Percentiles rank a stretch among this genome's conserved stretches.
Evolutionary conservation across 2,329 filamentous ascomycete species (phyloP).

Genomic region (Pleochaeta shiraiana): DNA sequence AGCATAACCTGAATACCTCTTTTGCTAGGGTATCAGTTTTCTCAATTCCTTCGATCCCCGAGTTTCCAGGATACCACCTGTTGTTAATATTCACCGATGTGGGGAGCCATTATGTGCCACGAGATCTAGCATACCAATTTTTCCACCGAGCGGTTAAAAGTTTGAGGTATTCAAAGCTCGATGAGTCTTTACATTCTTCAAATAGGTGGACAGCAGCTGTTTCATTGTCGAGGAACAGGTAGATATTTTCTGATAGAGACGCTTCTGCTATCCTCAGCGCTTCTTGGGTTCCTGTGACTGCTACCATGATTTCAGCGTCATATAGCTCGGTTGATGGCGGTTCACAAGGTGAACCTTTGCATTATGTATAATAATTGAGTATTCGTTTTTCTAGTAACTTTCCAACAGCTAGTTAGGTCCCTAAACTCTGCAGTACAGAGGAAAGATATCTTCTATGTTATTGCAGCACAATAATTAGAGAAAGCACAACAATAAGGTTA

Average conservation of each 20-base stretch:
- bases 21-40: neutral
- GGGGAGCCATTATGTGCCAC: neutral
- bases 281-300: neutral
- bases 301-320: neutral
- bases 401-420: too few relatives aligned
- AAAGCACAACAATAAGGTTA: too few relatives aligned
- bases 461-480: too few relatives aligned
- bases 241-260: neutral
- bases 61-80: neutral
- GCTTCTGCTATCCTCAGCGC: neutral
- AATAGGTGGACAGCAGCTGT: neutral
- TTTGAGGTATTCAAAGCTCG: neutral
- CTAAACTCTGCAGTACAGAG: too few relatives aligned
- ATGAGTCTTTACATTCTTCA: neutral
- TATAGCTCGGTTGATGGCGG: neutral
- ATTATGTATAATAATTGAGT: too few relatives aligned
- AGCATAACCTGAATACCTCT: neutral
- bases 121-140: neutral
- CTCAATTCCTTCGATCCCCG: neutral
- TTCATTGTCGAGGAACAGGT: neutral
- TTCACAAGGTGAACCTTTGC: too few relatives aligned
- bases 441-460: too few relatives aligned
- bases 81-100: neutral
- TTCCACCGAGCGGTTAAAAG: neutral
- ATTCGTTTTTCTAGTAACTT: too few relatives aligned